Conservation (phyloP, 352 stramenopile species). For the Blastocystis sp. region DNA sequence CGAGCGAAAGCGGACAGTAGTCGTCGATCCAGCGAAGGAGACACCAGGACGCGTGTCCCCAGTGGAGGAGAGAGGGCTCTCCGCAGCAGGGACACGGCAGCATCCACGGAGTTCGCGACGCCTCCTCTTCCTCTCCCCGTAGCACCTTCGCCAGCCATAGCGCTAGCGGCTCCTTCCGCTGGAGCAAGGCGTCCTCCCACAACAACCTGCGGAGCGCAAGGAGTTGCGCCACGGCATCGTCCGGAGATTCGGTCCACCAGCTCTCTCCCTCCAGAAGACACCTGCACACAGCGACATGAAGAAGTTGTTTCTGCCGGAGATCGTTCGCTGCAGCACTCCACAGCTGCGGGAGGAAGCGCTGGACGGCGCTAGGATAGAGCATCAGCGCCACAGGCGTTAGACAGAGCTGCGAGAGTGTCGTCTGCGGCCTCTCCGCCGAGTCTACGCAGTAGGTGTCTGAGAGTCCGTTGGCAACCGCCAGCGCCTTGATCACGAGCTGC, state of each 20-base stretch:
- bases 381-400: too few species aligned
- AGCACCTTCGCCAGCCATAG: not conserved
- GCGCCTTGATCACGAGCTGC: not conserved
- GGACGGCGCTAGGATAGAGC: too few species aligned
- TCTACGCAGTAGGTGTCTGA: too few species aligned
- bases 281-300: too few species aligned
- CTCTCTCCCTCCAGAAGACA: too few species aligned
- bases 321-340: not conserved
- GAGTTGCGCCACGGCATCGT: not conserved
- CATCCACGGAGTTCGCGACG: not conserved
- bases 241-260: not conserved
- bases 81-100: not conserved
- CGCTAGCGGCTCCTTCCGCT: not conserved
- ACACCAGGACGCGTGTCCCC: not conserved
- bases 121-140: not conserved
- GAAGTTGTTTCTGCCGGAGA: too few species aligned
- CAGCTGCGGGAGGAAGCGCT: not conserved
- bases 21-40: not conserved
- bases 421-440: too few species aligned
- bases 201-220: not conserved
- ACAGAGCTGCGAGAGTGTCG: too few species aligned
- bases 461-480: not conserved
- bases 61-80: not conserved
- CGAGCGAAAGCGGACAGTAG: not conserved
- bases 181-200: not conserved